Percentiles rank a stretch among this genome's conserved stretches.
phyloP scores from a whole-genome alignment of 2,329 filamentous ascomycete species.

The Colletotrichum sp. region DNA sequence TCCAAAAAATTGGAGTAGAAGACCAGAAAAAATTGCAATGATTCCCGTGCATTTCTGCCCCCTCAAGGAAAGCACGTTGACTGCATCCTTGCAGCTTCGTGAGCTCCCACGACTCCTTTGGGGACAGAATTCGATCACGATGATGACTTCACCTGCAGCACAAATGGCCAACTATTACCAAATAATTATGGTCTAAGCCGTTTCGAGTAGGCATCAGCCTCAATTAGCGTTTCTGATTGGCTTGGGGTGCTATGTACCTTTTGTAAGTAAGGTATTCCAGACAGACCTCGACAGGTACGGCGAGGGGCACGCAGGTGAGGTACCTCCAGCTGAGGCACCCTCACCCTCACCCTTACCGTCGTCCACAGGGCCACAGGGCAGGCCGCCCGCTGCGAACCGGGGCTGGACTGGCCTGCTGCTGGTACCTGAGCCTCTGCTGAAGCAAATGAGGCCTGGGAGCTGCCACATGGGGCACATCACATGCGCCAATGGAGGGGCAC shows the following conservation, averaged over 20 bases:
- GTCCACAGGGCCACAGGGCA: not conserved
- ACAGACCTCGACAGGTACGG: not conserved
- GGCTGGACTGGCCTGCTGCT: not conserved
- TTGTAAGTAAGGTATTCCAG: not conserved
- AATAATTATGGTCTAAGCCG: slow-evolving; percentile 10
- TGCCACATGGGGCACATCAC: slow-evolving; percentile 22
- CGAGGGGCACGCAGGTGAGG: not conserved
- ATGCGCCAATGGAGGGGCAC: slow-evolving; percentile 22
- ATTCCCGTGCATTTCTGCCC: not conserved
- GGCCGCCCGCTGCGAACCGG: not conserved
- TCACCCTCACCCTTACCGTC: not conserved
- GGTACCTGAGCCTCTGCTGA: slow-evolving; percentile 11
- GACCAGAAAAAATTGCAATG: not conserved
- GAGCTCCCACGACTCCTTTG: not conserved
- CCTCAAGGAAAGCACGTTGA: slow-evolving; percentile 6
- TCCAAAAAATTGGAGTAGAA: not conserved
- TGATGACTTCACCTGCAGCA: slow-evolving; percentile 23
- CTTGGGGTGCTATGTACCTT: not conserved
- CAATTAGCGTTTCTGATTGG: slow-evolving; percentile 6
- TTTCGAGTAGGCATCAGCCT: slow-evolving; percentile 1
- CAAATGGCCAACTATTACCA: slow-evolving; percentile 18
- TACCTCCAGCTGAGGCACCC: not conserved
- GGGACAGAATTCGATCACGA: slow-evolving; percentile 17
- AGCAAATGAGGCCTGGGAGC: slow-evolving; percentile 18
- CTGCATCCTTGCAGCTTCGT: slow-evolving; percentile 19